Percentiles rank a stretch among this genome's conserved stretches.
These are phyloP conservation scores for Aristolochia fimbriata DNA, from an alignment of 164 flowering plant genomes.

Conservation along the genomic window DNA sequence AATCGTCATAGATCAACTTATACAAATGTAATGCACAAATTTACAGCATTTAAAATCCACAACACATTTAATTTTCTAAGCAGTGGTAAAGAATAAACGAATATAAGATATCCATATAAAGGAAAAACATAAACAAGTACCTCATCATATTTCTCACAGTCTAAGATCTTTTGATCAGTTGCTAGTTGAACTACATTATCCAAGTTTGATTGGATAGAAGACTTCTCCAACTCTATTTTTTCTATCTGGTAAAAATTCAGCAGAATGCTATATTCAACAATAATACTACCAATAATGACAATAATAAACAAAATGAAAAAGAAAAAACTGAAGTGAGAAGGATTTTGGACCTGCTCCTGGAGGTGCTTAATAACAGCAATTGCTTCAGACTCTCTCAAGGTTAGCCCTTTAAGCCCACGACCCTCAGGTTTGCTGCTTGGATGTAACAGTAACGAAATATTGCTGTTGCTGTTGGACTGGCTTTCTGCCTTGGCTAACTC, in stretches of 20 bases:
- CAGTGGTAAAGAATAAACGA: background rate
- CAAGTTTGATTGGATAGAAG: constrained; percentile 55
- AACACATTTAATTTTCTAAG: background rate
- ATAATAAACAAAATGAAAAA: background rate
- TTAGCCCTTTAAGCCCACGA: constrained; percentile 20
- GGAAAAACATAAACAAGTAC: constrained; percentile 21
- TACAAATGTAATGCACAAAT: background rate
- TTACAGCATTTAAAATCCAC: background rate
- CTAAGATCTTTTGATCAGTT: constrained; percentile 41
- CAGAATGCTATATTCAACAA: background rate
- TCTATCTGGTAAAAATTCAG: constrained; percentile 33
- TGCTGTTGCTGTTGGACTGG: constrained; percentile 5
- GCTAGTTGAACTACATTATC: constrained; percentile 46
- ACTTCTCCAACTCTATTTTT: constrained; percentile 54
- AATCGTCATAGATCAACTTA: background rate
- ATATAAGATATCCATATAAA: background rate
- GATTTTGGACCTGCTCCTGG: constrained; percentile 61
- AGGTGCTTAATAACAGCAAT: constrained; percentile 57
- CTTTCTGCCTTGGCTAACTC: constrained; percentile 35
- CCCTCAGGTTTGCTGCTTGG: constrained; percentile 4
- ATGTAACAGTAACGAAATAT: constrained; percentile 5
- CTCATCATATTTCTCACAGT: constrained; percentile 52
- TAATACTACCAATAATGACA: background rate
- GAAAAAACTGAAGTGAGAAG: background rate
- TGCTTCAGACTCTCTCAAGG: constrained; percentile 51